Conservation (phyloP, 2,329 filamentous ascomycete species). For the Diaporthe sp. region DNA sequence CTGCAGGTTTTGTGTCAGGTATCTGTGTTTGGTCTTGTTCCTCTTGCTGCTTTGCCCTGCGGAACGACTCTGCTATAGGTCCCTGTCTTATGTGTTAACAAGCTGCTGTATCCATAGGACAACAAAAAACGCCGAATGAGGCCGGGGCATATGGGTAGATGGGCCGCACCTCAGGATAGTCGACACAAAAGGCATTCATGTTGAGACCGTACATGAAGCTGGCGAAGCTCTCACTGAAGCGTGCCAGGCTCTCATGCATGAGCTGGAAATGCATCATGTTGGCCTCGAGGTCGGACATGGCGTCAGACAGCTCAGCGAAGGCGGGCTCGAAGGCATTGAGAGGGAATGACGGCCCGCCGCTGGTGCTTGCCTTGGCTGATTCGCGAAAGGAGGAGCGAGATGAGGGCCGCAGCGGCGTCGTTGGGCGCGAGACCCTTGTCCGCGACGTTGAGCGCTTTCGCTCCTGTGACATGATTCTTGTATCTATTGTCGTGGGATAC, state of each 20-base stretch:
- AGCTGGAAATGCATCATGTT: constrained; percentile 98
- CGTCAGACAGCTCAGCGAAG: constrained; percentile 93
- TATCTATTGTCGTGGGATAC: background rate
- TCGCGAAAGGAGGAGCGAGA: constrained; percentile 91
- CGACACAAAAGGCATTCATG: constrained; percentile 99
- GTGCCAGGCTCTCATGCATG: constrained; percentile 93
- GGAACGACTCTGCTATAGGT: constrained; percentile 86
- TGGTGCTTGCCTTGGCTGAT: constrained; percentile 70
- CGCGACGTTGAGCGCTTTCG: constrained; percentile 69
- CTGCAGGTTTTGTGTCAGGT: constrained; percentile 47
- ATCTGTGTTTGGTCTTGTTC: constrained; percentile 51
- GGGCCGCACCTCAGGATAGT: constrained; percentile 85
- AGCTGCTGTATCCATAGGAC: constrained; percentile 11
- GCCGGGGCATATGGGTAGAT: background rate
- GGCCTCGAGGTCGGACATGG: constrained; percentile 94
- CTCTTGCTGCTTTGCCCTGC: constrained; percentile 71
- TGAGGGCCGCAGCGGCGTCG: constrained; percentile 90
- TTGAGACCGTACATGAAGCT: constrained; percentile 96
- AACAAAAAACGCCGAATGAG: background rate
- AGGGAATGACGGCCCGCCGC: constrained; percentile 72
- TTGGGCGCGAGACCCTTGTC: constrained; percentile 79
- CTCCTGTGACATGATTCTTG: constrained; percentile 36
- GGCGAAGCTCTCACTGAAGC: constrained; percentile 96
- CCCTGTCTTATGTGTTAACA: constrained; percentile 64
- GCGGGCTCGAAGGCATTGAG: constrained; percentile 88